Evolutionary conservation across 2,329 filamentous ascomycete species (phyloP), one percentile per base, ranked within the genome.

Genomic region (Cladobotryum mycophilum): DNA sequence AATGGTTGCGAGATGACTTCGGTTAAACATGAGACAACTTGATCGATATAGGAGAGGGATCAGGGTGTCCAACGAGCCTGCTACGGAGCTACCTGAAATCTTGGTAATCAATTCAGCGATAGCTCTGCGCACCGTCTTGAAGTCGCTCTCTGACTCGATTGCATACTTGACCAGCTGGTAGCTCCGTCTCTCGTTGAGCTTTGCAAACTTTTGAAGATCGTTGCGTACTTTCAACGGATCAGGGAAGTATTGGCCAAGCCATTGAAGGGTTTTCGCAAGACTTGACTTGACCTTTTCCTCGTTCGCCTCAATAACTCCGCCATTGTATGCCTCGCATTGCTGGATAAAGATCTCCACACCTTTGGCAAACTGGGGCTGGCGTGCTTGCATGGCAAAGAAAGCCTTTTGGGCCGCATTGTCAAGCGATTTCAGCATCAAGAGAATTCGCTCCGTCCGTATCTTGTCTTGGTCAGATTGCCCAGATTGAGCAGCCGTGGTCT

Each of bases 151-250:
- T 3, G 88, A 83, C 30, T 84, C 85, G 65, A 91, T 89, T 48
- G 89, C 84, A 65, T 91, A 96, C 51, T 87, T 85, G 57, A 96
- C 83, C 18, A 99, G 81, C 61, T 95, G 87, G 67, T 96, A 97
- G 60, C 82, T 87, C 50, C 93, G 85, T 47, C 92, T 85, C 64
- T 99, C 91, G 61, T 97, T 89, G 59, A 85, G 78, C 67, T 92
- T 96, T 36, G 89, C 90, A 64, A 96, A 97, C 61, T 88, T 95
- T 71, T 88, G 85, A 12, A 99, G 73, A 67, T 97, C 90, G 14
- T 82, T 80, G 34, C 80, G 81, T 15, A 88, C 85, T 57, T 86
- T 83, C 47, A 80, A 66, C 0, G 82, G 71, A 58, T 99, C 92
- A 0, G 91, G 88, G 48, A 95, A 81, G 50, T 85, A 85, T 55